A percentile compares a stretch with the other conserved stretches of the same genome.
phyloP scores from a whole-genome alignment of 2,329 filamentous ascomycete species.

The Claviceps humidiphila region DNA sequence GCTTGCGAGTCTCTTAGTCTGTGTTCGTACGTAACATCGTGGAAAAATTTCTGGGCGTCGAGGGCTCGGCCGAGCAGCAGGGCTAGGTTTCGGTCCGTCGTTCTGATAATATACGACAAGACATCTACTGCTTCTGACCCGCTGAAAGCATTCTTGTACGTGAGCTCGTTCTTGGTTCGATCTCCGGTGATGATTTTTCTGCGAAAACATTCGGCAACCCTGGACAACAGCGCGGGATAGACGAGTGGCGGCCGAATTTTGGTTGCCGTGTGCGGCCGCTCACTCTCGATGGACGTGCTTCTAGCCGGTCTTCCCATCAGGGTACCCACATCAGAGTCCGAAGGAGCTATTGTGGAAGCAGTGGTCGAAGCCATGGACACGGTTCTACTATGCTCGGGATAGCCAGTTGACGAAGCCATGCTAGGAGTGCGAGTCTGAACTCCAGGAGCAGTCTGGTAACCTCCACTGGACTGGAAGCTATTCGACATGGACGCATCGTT shows the following conservation, averaged over 20 bases:
- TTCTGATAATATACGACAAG: conserved; percentile 92
- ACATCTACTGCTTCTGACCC: conserved; percentile 92
- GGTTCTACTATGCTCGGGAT: conserved; percentile 43
- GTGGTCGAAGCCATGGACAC: conserved; percentile 92
- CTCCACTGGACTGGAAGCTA: conserved; percentile 22
- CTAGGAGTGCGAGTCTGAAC: conserved; percentile 46
- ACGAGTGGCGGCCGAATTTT: conserved; percentile 69
- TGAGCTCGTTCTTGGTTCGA: conserved; percentile 88
- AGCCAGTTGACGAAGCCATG: conserved; percentile 42
- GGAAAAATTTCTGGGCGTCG: conserved; percentile 97
- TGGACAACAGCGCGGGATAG: conserved; percentile 86
- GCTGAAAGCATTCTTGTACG: conserved; percentile 95
- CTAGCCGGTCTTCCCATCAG: conserved; percentile 44
- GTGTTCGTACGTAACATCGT: conserved; percentile 97
- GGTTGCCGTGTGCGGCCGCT: conserved; percentile 40
- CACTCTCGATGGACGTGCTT: conserved; percentile 40
- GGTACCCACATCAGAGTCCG: conserved; percentile 38
- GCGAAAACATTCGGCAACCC: conserved; percentile 82
- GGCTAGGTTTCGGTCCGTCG: conserved; percentile 87
- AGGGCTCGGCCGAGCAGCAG: conserved; percentile 80
- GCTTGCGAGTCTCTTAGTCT: conserved; percentile 83
- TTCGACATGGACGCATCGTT: conserved; percentile 26
- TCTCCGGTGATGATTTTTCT: conserved; percentile 78
- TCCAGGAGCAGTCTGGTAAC: conserved; percentile 34
- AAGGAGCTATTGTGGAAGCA: conserved; percentile 53